phyloP scores from a whole-genome alignment of 495 filamentous ascomycete genomes.

The Lasiosphaeria ovina region DNA sequence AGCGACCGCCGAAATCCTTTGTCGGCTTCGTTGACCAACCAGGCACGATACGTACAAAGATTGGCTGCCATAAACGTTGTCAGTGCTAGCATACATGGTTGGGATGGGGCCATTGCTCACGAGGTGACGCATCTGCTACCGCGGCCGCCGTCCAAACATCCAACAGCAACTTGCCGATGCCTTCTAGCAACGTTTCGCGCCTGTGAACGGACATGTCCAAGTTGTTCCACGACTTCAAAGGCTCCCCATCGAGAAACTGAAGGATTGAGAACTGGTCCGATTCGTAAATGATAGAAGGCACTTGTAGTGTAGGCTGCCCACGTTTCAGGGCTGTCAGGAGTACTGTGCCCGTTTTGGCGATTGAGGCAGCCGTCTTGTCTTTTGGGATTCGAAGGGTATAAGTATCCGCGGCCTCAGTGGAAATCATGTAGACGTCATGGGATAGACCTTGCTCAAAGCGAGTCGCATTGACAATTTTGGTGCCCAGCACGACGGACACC shows the following conservation, averaged over 20 bases:
- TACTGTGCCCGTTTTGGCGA: conserved; percentile 9
- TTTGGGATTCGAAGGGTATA: conserved; percentile 10
- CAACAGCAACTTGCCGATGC: conserved; percentile 10
- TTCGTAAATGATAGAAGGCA: conserved; percentile 11
- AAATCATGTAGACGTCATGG: conserved; percentile 11
- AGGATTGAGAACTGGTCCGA: conserved; percentile 10
- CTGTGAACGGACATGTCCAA: conserved; percentile 11
- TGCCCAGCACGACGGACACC: conserved; percentile 10
- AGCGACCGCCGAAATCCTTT: conserved; percentile 11
- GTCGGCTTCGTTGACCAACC: conserved; percentile 10
- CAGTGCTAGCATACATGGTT: conserved; percentile 10
- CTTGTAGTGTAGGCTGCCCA: conserved; percentile 9
- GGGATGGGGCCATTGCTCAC: conserved; percentile 10
- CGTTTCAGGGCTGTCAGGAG: conserved; percentile 10
- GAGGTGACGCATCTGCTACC: conserved; percentile 10
- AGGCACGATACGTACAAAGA: conserved; percentile 10
- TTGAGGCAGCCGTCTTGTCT: conserved; percentile 9
- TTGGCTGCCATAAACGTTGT: conserved; percentile 8
- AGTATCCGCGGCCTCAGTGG: conserved; percentile 9
- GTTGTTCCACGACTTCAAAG: conserved; percentile 11
- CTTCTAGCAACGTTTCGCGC: conserved; percentile 10
- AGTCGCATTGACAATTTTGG: conserved; percentile 10
- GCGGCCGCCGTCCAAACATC: conserved; percentile 10
- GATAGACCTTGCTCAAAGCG: conserved; percentile 11
- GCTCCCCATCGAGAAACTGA: conserved; percentile 10